A percentile compares a stretch with the other conserved stretches of the same genome.
Conservation (phyloP, 148 eudicot species). For the Chenopodium berlandieri region DNA sequence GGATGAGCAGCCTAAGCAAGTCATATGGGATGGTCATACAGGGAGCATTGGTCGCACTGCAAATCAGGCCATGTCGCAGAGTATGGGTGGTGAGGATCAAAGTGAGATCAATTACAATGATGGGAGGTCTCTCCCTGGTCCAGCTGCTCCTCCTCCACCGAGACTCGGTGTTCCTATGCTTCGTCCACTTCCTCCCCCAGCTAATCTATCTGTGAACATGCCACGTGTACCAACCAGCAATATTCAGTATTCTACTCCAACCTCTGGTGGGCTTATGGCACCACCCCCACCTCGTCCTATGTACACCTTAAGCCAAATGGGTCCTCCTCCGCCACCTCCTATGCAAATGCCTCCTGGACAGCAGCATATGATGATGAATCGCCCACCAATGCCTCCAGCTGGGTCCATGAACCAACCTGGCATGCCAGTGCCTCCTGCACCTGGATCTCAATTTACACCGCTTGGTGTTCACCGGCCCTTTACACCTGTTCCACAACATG, state of each 20-base stretch:
- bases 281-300: slow-evolving; percentile 53
- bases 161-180: slow-evolving; percentile 56
- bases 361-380: slow-evolving; percentile 64
- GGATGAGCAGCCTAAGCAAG: slow-evolving; percentile 87
- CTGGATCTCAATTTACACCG: slow-evolving; percentile 60
- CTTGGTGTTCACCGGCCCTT: slow-evolving; percentile 49
- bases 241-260: slow-evolving; percentile 46
- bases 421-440: slow-evolving; percentile 32
- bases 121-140: slow-evolving; percentile 56
- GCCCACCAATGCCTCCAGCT: slow-evolving; percentile 58
- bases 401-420: slow-evolving; percentile 25
- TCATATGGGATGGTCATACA: slow-evolving; percentile 86
- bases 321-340: slow-evolving; percentile 57
- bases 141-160: slow-evolving; percentile 69
- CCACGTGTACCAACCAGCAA: slow-evolving; percentile 50
- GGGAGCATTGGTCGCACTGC: slow-evolving; percentile 87
- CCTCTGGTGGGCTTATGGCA: slow-evolving; percentile 36
- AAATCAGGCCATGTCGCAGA: slow-evolving; percentile 76
- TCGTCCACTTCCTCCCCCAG: slow-evolving; percentile 76
- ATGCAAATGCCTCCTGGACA: slow-evolving; percentile 62
- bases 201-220: slow-evolving; percentile 55
- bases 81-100: slow-evolving; percentile 48
- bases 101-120: slow-evolving; percentile 39
- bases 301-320: slow-evolving; percentile 34
- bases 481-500: slow-evolving; percentile 39